These are phyloP conservation scores for Fusarium papillatum DNA, from an alignment of 2,329 filamentous ascomycete species.

Conservation along the genomic window DNA sequence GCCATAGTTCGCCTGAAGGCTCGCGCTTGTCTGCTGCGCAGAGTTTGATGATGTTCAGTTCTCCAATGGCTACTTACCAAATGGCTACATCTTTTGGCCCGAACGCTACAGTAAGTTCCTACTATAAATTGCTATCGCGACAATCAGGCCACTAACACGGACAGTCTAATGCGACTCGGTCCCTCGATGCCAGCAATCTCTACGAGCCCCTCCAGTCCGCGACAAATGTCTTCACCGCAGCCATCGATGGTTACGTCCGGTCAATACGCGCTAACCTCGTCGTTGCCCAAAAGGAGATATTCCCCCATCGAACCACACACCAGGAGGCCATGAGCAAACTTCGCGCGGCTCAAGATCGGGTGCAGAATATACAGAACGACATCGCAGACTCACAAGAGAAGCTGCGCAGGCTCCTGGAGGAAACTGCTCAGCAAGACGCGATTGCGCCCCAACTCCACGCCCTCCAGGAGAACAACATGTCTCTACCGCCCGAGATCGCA, in stretches of 20 bases:
- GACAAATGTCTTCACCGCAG: constrained; percentile 31
- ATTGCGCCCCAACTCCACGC: constrained; percentile 44
- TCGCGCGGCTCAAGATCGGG: constrained; percentile 32
- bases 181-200: constrained; percentile 36
- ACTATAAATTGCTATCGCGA: neutral
- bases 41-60: constrained; percentile 47
- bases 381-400: constrained; percentile 35
- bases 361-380: constrained; percentile 38
- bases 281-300: constrained; percentile 42
- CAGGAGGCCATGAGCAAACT: constrained; percentile 42
- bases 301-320: constrained; percentile 44
- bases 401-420: constrained; percentile 36
- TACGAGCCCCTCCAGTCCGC: constrained; percentile 42
- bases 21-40: constrained; percentile 45
- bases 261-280: constrained; percentile 40
- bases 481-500: constrained; percentile 43
- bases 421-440: constrained; percentile 41
- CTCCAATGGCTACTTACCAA: constrained; percentile 46
- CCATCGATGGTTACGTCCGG: constrained; percentile 41
- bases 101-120: constrained; percentile 32
- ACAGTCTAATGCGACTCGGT: constrained; percentile 34
- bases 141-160: neutral
- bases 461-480: constrained; percentile 45
- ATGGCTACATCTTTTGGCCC: constrained; percentile 40
- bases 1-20: constrained; percentile 43